These are phyloP conservation scores for Naumovozyma castellii DNA, from an alignment of 805 yeast species.

Conservation along the genomic window DNA sequence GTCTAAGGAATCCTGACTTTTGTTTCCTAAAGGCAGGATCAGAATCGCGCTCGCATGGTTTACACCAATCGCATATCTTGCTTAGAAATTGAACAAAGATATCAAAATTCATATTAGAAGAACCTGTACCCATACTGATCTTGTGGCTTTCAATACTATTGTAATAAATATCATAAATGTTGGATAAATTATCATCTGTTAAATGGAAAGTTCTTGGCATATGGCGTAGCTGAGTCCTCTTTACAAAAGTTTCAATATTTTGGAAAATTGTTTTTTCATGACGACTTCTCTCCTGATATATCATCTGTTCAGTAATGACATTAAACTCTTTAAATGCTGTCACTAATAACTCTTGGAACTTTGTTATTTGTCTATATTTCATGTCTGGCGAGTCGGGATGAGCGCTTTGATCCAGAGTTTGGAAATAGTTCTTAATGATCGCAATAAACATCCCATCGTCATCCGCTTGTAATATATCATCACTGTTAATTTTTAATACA, in stretches of 20 bases:
- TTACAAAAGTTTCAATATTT: constrained; percentile 84
- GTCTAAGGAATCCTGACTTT: constrained; percentile 43
- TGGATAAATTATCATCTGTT: constrained; percentile 47
- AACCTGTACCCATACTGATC: constrained; percentile 41
- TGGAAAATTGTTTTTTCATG: constrained; percentile 69
- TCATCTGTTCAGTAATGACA: constrained; percentile 63
- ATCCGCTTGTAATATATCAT: constrained; percentile 61
- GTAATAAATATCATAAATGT: constrained; percentile 78
- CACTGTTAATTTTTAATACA: constrained; percentile 80
- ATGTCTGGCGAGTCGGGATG: constrained; percentile 62
- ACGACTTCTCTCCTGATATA: constrained; percentile 57
- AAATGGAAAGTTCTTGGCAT: constrained; percentile 65
- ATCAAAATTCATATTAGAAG: constrained; percentile 63
- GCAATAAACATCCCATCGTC: constrained; percentile 92
- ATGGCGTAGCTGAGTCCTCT: constrained; percentile 82
- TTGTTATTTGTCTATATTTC: constrained; percentile 58
- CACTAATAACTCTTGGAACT: constrained; percentile 82
- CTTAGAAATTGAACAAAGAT: constrained; percentile 67
- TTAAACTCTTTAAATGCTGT: constrained; percentile 89
- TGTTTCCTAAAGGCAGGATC: constrained; percentile 25
- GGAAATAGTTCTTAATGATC: constrained; percentile 73
- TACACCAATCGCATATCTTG: constrained; percentile 72
- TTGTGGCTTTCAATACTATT: constrained; percentile 61
- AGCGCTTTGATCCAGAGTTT: constrained; percentile 66
- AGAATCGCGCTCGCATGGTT: constrained; percentile 30